phyloP scores from a whole-genome alignment of 306 rosid genomes.

The Gleditsia sinensis region DNA sequence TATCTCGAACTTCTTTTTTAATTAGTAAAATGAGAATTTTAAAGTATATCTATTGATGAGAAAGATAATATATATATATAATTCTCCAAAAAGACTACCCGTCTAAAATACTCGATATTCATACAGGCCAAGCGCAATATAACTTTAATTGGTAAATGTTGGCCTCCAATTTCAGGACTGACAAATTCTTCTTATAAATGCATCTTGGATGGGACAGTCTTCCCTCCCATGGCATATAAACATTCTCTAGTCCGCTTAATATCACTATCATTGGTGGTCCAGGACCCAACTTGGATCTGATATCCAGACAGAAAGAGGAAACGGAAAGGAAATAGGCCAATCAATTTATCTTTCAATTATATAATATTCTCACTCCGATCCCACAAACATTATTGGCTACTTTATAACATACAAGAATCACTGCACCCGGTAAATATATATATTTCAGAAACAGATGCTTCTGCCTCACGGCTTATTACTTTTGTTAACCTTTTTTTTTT shows the following conservation, averaged over 20 bases:
- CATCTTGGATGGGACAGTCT: no score
- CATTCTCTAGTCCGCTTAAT: neutral
- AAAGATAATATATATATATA: no score
- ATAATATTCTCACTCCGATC: neutral
- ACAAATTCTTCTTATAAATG: no score
- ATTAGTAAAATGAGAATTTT: no score
- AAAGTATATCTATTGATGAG: no score
- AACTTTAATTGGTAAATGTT: no score
- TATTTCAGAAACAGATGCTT: neutral
- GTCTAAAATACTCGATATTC: no score
- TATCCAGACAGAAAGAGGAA: neutral
- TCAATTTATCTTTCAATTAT: neutral
- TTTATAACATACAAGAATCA: conserved; percentile 15
- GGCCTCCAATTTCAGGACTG: no score
- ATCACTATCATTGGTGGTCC: conserved; percentile 35
- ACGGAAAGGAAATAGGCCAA: neutral
- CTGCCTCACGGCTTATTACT: neutral
- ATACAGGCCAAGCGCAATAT: no score
- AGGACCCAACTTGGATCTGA: conserved; percentile 24
- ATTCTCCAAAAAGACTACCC: no score
- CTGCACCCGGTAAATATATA: conserved; percentile 12
- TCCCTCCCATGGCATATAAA: no score
- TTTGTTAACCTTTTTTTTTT: neutral
- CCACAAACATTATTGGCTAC: conserved; percentile 2
- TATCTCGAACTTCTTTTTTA: no score